Percentiles rank a stretch among this genome's conserved stretches.
These are phyloP conservation scores for Nymphaea thermarum DNA, from an alignment of 164 flowering plant genomes.

Conservation along the genomic window DNA sequence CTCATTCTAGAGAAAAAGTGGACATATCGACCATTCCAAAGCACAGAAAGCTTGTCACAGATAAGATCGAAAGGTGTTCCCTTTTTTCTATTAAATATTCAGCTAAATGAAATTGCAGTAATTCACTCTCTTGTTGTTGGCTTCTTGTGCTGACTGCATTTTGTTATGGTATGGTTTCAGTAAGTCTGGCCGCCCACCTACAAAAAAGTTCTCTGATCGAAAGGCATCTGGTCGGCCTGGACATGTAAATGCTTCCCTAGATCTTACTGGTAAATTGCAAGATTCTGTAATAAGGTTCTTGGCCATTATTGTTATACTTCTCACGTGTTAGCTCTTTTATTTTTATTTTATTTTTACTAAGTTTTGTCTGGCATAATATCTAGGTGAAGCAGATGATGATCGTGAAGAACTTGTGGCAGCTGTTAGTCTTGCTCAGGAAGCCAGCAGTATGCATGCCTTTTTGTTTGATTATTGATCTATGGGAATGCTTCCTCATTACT, in stretches of 20 bases:
- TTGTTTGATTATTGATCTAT: not conserved
- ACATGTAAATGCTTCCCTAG: slow-evolving; percentile 14
- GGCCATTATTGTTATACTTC: not conserved
- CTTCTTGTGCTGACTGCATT: not conserved
- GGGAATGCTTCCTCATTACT: not conserved
- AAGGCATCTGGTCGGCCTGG: slow-evolving; percentile 63
- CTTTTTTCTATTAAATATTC: too few species aligned
- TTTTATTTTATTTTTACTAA: slow-evolving; percentile 1
- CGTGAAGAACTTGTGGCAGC: slow-evolving; percentile 77
- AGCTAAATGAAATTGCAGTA: not conserved
- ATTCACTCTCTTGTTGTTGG: not conserved
- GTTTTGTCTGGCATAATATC: slow-evolving; percentile 1
- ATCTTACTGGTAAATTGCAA: slow-evolving; percentile 25
- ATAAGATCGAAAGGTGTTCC: slow-evolving; percentile 58
- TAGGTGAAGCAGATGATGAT: slow-evolving; percentile 70
- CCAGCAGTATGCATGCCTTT: slow-evolving; percentile 21
- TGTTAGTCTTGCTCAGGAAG: slow-evolving; percentile 51
- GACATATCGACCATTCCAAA: slow-evolving; percentile 64
- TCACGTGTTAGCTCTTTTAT: not conserved
- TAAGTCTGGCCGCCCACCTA: slow-evolving; percentile 75
- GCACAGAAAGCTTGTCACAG: slow-evolving; percentile 39
- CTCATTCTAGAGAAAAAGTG: slow-evolving; percentile 41
- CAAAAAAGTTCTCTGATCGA: slow-evolving; percentile 69
- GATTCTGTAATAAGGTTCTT: slow-evolving; percentile 43
- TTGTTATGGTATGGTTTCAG: slow-evolving; percentile 20